Evolutionary conservation across 768 basidiomycete species (phyloP).

Genomic region (Wakefieldia striispora): DNA sequence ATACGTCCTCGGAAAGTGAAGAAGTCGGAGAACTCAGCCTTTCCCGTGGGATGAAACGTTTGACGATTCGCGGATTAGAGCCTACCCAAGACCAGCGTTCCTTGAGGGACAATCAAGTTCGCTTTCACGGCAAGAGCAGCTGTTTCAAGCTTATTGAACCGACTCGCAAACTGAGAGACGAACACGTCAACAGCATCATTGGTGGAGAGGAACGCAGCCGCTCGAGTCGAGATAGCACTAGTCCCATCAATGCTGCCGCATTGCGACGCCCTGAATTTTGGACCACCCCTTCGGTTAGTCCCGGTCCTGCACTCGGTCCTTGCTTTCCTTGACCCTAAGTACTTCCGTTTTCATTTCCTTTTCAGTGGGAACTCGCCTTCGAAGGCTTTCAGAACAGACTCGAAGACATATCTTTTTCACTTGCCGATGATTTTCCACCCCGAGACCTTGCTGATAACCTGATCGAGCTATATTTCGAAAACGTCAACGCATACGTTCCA

Average conservation of each 20-base stretch:
- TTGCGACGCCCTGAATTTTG: slow-evolving; percentile 51
- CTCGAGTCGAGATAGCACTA: slow-evolving; percentile 18
- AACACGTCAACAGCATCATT: slow-evolving; percentile 43
- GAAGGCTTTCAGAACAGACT: slow-evolving; percentile 41
- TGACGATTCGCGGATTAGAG: slow-evolving; percentile 38
- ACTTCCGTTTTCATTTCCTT: background rate
- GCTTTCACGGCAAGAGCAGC: slow-evolving; percentile 67
- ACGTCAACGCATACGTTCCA: slow-evolving; percentile 59
- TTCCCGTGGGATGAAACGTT: slow-evolving; percentile 37
- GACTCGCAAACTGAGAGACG: slow-evolving; percentile 50
- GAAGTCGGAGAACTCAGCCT: slow-evolving; percentile 39
- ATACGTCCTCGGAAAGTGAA: slow-evolving; percentile 35
- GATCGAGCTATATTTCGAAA: slow-evolving; percentile 66
- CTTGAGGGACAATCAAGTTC: slow-evolving; percentile 40
- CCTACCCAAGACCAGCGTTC: slow-evolving; percentile 32
- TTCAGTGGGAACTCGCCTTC: slow-evolving; percentile 59
- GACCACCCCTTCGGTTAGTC: slow-evolving; percentile 53
- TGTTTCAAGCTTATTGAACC: slow-evolving; percentile 52
- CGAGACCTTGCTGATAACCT: slow-evolving; percentile 55
- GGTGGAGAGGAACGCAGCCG: slow-evolving; percentile 14
- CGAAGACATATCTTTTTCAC: slow-evolving; percentile 30
- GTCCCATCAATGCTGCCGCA: slow-evolving; percentile 21
- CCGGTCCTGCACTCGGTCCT: background rate
- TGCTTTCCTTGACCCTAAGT: background rate
- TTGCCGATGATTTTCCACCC: slow-evolving; percentile 57